These are phyloP conservation scores for Amphirosellinia nigrospora DNA, from an alignment of 495 filamentous ascomycete species.

Conservation along the genomic window DNA sequence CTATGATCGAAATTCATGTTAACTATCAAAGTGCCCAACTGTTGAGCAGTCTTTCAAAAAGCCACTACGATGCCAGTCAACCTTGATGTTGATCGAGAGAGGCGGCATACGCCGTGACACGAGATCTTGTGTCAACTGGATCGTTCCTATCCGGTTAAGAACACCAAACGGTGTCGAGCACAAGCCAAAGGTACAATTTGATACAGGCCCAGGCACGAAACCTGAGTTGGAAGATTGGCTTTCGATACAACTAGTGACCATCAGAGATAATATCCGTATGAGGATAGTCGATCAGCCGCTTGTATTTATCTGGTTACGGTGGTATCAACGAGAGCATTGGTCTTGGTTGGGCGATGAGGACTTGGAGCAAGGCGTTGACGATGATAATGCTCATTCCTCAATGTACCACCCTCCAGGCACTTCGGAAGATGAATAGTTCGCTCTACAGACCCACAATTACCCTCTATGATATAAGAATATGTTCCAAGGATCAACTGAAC, in stretches of 20 bases:
- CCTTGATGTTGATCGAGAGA: conserved; percentile 2
- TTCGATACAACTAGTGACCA: not conserved
- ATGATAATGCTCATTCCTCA: not conserved
- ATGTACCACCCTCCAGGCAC: not conserved
- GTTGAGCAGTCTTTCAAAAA: not conserved
- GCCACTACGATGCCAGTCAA: not conserved
- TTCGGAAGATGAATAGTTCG: not conserved
- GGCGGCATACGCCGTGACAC: not conserved
- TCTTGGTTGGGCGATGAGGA: not conserved
- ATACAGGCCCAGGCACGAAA: not conserved
- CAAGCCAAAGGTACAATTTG: not conserved
- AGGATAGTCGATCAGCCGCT: not conserved
- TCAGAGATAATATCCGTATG: not conserved
- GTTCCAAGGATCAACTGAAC: not conserved
- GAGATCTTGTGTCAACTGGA: conserved; percentile 7
- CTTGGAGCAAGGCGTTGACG: not conserved
- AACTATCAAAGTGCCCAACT: not conserved
- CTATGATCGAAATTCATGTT: not conserved
- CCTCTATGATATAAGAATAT: not conserved
- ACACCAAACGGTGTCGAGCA: not conserved
- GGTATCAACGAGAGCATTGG: not conserved
- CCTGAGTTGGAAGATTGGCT: conserved; percentile 2
- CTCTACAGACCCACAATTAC: not conserved
- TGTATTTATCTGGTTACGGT: conserved; percentile 3
- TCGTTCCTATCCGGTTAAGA: conserved; percentile 4